Conservation (phyloP, 129 eudicot genomes). For the Gnaphalium uliginosum region DNA sequence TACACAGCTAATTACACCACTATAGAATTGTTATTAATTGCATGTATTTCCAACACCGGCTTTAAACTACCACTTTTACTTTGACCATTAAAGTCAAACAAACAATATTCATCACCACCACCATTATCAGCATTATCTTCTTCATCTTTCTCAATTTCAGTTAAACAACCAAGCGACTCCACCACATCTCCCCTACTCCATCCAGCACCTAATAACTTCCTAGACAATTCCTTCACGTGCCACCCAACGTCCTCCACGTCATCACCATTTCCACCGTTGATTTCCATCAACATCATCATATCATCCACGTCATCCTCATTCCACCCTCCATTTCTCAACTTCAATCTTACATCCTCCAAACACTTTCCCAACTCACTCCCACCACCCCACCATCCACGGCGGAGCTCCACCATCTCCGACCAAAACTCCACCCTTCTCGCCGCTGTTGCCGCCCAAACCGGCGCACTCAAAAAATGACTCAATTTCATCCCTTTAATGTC, state of each 20-base stretch:
- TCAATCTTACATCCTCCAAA: slow-evolving; percentile 54
- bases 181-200: slow-evolving; percentile 88
- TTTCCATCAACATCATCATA: slow-evolving; percentile 92
- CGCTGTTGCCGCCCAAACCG: slow-evolving; percentile 83
- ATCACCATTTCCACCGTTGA: slow-evolving; percentile 52
- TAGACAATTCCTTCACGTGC: slow-evolving; percentile 58
- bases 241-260: slow-evolving; percentile 44
- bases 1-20: neutral
- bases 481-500: slow-evolving; percentile 16
- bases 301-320: slow-evolving; percentile 74
- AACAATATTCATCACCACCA: slow-evolving; percentile 38
- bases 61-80: slow-evolving; percentile 8
- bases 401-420: slow-evolving; percentile 55
- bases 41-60: slow-evolving; percentile 26
- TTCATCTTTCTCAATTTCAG: slow-evolving; percentile 14
- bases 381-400: slow-evolving; percentile 55
- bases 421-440: slow-evolving; percentile 69
- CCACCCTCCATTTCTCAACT: slow-evolving; percentile 80
- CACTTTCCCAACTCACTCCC: slow-evolving; percentile 47
- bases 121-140: slow-evolving; percentile 28
- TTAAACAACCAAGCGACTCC: slow-evolving; percentile 62
- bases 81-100: slow-evolving; percentile 42
- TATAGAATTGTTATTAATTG: slow-evolving; percentile 17
- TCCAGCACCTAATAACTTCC: slow-evolving; percentile 63
- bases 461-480: slow-evolving; percentile 34